A percentile compares a stretch with the other conserved stretches of the same genome.
phyloP scores from a whole-genome alignment of 176 grass and related monocot genomes.

The Oryza glaberrima region DNA sequence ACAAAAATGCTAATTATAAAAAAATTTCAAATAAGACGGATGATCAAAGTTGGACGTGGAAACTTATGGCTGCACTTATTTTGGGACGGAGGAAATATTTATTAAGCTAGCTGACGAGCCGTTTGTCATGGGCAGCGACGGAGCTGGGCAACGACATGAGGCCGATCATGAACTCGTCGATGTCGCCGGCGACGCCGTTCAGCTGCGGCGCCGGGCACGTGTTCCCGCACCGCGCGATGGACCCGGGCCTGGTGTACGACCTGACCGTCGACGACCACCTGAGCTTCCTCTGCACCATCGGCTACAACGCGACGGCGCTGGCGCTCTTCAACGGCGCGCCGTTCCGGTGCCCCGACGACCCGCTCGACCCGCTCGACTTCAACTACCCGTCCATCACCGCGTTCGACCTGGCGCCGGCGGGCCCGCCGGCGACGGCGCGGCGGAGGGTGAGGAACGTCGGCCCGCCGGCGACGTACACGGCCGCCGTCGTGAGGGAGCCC shows the following conservation, averaged over 20 bases:
- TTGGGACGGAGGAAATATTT: too few species aligned
- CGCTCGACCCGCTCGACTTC: slow-evolving; percentile 40
- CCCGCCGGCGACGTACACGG: slow-evolving; percentile 47
- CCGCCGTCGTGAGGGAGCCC: slow-evolving; percentile 45
- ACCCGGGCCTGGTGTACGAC: slow-evolving; percentile 87
- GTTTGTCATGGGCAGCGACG: slow-evolving; percentile 35
- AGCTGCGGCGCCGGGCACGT: slow-evolving; percentile 69
- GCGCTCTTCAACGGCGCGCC: slow-evolving; percentile 13
- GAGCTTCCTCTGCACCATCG: slow-evolving; percentile 66
- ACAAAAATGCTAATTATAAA: too few species aligned
- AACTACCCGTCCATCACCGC: slow-evolving; percentile 75
- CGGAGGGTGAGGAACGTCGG: slow-evolving; percentile 66
- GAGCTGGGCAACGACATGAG: slow-evolving; percentile 34
- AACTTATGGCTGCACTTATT: too few species aligned
- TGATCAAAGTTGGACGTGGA: too few species aligned
- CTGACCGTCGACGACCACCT: slow-evolving; percentile 54
- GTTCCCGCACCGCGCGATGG: slow-evolving; percentile 48
- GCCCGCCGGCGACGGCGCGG: slow-evolving; percentile 1
- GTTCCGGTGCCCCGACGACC: slow-evolving; percentile 51
- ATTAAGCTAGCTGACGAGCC: background rate
- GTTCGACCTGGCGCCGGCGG: slow-evolving; percentile 38
- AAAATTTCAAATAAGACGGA: too few species aligned
- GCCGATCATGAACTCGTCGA: slow-evolving; percentile 41
- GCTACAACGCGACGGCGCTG: slow-evolving; percentile 60
- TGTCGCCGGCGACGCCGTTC: slow-evolving; percentile 59